Base-by-base conservation (phyloP, 2,329 filamentous ascomycete species). In the Ascochyta rabiei region DNA sequence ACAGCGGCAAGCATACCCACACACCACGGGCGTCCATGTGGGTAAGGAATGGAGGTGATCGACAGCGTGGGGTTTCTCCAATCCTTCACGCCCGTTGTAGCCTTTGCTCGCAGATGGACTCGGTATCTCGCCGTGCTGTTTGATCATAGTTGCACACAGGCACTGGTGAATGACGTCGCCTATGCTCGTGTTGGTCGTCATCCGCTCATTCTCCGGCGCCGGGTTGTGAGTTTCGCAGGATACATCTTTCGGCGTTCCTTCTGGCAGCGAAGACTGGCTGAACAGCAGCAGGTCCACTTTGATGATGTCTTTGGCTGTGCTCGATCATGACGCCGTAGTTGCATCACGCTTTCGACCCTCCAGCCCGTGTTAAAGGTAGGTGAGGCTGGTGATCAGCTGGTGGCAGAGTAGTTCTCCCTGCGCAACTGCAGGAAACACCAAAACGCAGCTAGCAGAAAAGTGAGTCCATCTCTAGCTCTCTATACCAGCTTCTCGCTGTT, bases 1-100 rank as follows among this genome's bases (percentile, higher is more conserved):
- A 40, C 34, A 18, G 42, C 37, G 45, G 40, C 40, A 19, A 41
- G 21, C n/a, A 41, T 41, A 23, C 18, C 23, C 46, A 55, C 33
- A 39, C 38, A 53, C 26, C 21, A 39, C 34, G 41, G 46, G 46
- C 42, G 41, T 50, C 46, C 46, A 31, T 42, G 52, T 12, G 35
- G 33, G n/a, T 31, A 38, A n/a, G 33, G 28, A 38, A 24, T 26
- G 26, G 35, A 41, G 23, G 24, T 24, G 50, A 41, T 50, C 37
- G 37, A 45, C 31, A 46, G 42, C 37, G 42, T 50, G 46, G 46
- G 51, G 42, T 30, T 24, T 24, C 3, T 30, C n/a, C n/a, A 37
- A 23, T 23, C 31, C 28, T 48, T 39, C 34, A 48, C 28, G 28
- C 30, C 35, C 35, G 24, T 13, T 40, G 38, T 19, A 38, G 16